These are phyloP conservation scores for Malus domestica DNA, from an alignment of 306 rosid species.

Conservation along the genomic window ASM211411v1 NC_041802.1:20822501-20823000, in stretches of 20 bases:
- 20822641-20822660: not conserved
- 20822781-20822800: slow-evolving; percentile 4
- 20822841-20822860: not conserved
- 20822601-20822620: too few species aligned
- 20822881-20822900: not conserved
- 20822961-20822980: slow-evolving; percentile 18
- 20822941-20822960: not conserved
- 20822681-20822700: not conserved
- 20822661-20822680: not conserved
- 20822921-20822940: not conserved
- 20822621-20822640: too few species aligned
- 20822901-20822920: not conserved
- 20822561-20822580: too few species aligned
- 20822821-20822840: not conserved
- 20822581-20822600: too few species aligned
- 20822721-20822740: not conserved
- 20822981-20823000: slow-evolving; percentile 21
- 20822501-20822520: too few species aligned
- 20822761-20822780: not conserved
- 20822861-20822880: not conserved
- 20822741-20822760: not conserved
- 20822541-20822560: too few species aligned
- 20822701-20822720: too few species aligned
- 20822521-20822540: too few species aligned
- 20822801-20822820: not conserved